Percentiles rank a stretch among this genome's conserved stretches.
Conservation (phyloP, 2,329 filamentous ascomycete species). For the Talaromyces sp. region DNA sequence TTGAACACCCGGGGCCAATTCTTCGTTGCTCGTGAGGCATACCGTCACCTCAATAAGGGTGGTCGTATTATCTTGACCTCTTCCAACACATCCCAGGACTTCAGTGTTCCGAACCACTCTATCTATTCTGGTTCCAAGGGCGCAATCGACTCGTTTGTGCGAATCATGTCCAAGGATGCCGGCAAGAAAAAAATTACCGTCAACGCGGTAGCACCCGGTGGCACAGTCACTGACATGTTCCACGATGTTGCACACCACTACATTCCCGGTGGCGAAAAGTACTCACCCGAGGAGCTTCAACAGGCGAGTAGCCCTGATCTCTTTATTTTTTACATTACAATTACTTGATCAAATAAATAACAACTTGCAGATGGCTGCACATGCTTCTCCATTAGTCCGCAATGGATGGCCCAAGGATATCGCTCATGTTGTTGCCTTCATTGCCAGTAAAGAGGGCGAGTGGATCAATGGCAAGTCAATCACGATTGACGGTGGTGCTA, state of each 20-base stretch:
- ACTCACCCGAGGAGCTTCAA: background rate
- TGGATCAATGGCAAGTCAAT: slow-evolving; percentile 9
- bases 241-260: slow-evolving; percentile 9
- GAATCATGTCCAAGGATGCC: slow-evolving; percentile 67
- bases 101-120: slow-evolving; percentile 66
- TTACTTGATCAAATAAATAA: background rate
- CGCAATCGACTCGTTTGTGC: slow-evolving; percentile 71
- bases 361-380: slow-evolving; percentile 7
- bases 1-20: slow-evolving; percentile 69
- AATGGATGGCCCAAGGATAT: slow-evolving; percentile 10
- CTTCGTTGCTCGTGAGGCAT: slow-evolving; percentile 72
- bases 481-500: slow-evolving; percentile 7
- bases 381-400: slow-evolving; percentile 5
- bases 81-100: slow-evolving; percentile 64
- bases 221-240: slow-evolving; percentile 13
- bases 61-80: slow-evolving; percentile 73
- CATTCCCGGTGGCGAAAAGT: slow-evolving; percentile 7
- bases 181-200: slow-evolving; percentile 33
- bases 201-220: slow-evolving; percentile 9
- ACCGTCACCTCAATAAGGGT: slow-evolving; percentile 65
- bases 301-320: background rate
- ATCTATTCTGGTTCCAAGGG: slow-evolving; percentile 76
- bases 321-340: background rate
- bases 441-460: slow-evolving; percentile 11
- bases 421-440: slow-evolving; percentile 2